Percentiles rank a stretch among this genome's conserved stretches.
phyloP scores from a whole-genome alignment of 495 filamentous ascomycete genomes.

The Lasiosphaeria hispida region DNA sequence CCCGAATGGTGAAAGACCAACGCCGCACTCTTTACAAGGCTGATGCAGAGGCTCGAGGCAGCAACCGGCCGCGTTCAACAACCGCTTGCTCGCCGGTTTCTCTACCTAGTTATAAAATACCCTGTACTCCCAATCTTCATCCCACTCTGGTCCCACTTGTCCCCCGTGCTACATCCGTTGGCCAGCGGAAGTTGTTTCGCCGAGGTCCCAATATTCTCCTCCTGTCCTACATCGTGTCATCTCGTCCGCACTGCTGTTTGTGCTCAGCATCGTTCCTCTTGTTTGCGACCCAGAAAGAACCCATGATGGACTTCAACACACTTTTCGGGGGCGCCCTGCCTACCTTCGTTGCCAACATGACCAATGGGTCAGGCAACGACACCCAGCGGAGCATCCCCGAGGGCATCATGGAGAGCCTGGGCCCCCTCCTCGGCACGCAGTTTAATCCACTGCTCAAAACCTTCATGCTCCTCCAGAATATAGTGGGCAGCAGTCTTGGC shows the following conservation, averaged over 20 bases:
- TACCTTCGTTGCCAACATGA: conserved; percentile 23
- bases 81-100: too few relatives aligned
- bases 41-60: too few relatives aligned
- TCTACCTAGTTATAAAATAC: too few relatives aligned
- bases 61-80: too few relatives aligned
- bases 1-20: too few relatives aligned
- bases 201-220: too few relatives aligned
- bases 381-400: conserved; percentile 14
- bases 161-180: too few relatives aligned
- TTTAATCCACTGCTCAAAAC: conserved; percentile 29
- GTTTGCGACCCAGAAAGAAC: neutral
- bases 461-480: conserved; percentile 30
- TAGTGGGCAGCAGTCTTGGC: conserved; percentile 33
- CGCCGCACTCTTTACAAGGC: too few relatives aligned
- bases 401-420: conserved; percentile 27
- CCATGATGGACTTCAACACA: conserved; percentile 27
- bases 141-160: too few relatives aligned
- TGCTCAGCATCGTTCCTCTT: neutral
- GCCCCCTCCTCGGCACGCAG: conserved; percentile 30
- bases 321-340: conserved; percentile 24
- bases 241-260: neutral
- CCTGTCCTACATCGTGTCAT: too few relatives aligned
- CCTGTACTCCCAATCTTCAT: too few relatives aligned
- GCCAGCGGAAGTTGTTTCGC: too few relatives aligned
- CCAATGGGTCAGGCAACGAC: conserved; percentile 12